phyloP scores from a whole-genome alignment of 805 yeast genomes.

The Candida ponderosae region DNA sequence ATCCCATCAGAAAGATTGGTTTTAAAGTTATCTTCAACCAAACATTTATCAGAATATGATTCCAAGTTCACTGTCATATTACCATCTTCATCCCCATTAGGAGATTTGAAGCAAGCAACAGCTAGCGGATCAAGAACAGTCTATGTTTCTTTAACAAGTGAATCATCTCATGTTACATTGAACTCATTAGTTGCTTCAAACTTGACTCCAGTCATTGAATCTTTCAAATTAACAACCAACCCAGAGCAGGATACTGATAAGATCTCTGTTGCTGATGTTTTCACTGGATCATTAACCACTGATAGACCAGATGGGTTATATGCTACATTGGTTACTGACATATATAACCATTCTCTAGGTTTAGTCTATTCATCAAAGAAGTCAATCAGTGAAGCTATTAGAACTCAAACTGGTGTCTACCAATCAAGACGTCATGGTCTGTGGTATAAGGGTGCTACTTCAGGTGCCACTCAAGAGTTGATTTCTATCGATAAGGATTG shows the following conservation, averaged over 20 bases:
- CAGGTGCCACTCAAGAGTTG: conserved; percentile 90
- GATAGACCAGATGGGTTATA: conserved; percentile 84
- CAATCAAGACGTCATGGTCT: conserved; percentile 88
- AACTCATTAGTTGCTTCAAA: conserved; percentile 14
- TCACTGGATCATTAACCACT: conserved; percentile 51
- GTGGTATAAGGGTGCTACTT: conserved; percentile 94
- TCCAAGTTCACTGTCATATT: conserved; percentile 11
- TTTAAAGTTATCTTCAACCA: conserved; percentile 3
- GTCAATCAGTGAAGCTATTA: conserved; percentile 75
- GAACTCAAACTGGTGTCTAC: conserved; percentile 81
- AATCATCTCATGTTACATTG: conserved; percentile 7
- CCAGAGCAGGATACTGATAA: conserved; percentile 10
- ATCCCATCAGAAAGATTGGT: conserved; percentile 33
- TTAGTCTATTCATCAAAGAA: conserved; percentile 84
- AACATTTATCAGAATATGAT: conserved; percentile 4
- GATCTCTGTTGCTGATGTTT: conserved; percentile 32
- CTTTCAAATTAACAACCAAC: conserved; percentile 13
- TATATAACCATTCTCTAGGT: conserved; percentile 69
- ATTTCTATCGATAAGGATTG: conserved; percentile 70
- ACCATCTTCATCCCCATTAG: conserved; percentile 13
- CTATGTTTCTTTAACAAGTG: conserved; percentile 6
- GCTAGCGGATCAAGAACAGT: conserved; percentile 11
- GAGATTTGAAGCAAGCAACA: conserved; percentile 11
- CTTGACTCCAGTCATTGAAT: conserved; percentile 17
- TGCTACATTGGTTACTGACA: conserved; percentile 75